Evolutionary conservation across 495 filamentous ascomycete species (phyloP).

Genomic region (Staphylotrichum tortipilum): DNA sequence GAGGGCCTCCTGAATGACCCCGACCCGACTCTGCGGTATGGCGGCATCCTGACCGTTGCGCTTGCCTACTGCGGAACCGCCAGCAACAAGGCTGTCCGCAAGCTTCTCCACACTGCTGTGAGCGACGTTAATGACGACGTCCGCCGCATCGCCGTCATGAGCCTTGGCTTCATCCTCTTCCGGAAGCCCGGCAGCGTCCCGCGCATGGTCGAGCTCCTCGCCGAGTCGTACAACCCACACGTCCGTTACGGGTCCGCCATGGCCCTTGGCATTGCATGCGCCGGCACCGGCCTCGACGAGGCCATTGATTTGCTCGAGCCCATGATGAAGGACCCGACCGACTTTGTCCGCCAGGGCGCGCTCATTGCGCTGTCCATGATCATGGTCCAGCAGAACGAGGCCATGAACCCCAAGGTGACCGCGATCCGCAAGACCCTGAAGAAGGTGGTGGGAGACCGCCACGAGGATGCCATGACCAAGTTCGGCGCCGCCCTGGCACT

Average conservation of each 20-base stretch:
- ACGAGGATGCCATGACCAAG: constrained; percentile 99
- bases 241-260: constrained; percentile 97
- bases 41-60: constrained; percentile 98
- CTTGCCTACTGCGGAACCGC: constrained; percentile 94
- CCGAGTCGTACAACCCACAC: constrained; percentile 98
- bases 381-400: constrained; percentile 93
- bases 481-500: constrained; percentile 90
- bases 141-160: constrained; percentile 93
- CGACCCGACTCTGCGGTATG: constrained; percentile 88
- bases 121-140: constrained; percentile 99
- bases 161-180: constrained; percentile 97
- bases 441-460: constrained; percentile 87
- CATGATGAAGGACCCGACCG: constrained; percentile 98
- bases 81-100: constrained; percentile 97
- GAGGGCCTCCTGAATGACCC: constrained; percentile 89
- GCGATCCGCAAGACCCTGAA: constrained; percentile 74
- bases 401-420: constrained; percentile 84
- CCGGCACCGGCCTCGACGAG: constrained; percentile 92
- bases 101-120: constrained; percentile 93
- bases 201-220: constrained; percentile 96
- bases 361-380: constrained; percentile 94
- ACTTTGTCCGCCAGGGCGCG: constrained; percentile 98
- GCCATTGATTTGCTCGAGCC: constrained; percentile 95
- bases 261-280: constrained; percentile 96
- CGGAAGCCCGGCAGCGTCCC: constrained; percentile 94